Evolutionary conservation across 2,329 filamentous ascomycete genomes (phyloP).

Genomic region (Cercospora citrullina): DNA sequence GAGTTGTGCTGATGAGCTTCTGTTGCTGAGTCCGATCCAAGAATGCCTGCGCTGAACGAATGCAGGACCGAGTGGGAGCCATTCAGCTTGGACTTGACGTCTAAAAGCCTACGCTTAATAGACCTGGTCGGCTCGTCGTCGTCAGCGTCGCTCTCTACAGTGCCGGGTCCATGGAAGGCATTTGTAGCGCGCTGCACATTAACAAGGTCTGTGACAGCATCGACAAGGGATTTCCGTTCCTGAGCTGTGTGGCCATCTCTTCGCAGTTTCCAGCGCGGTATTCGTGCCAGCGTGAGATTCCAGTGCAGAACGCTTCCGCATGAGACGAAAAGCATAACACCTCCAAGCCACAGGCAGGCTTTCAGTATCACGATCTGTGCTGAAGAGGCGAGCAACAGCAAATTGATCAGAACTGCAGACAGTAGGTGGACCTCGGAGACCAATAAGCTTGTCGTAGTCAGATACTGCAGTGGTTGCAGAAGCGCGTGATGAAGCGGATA

Average conservation of each 20-base stretch:
- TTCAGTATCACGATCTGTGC: slow-evolving; percentile 49
- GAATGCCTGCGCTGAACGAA: slow-evolving; percentile 20
- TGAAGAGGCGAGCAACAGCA: slow-evolving; percentile 73
- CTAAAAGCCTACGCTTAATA: slow-evolving; percentile 25
- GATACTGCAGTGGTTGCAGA: slow-evolving; percentile 69
- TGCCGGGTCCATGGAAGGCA: slow-evolving; percentile 29
- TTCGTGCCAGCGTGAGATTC: slow-evolving; percentile 81
- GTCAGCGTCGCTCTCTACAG: slow-evolving; percentile 50
- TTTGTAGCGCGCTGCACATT: slow-evolving; percentile 36
- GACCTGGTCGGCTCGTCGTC: slow-evolving; percentile 41
- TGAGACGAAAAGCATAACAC: slow-evolving; percentile 69
- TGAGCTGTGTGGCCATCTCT: slow-evolving; percentile 52
- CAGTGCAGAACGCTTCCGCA: slow-evolving; percentile 75
- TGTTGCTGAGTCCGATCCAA: slow-evolving; percentile 29
- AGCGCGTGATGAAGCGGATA: slow-evolving; percentile 83
- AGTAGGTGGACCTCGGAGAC: slow-evolving; percentile 85
- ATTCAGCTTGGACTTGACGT: slow-evolving; percentile 26
- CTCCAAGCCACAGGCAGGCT: slow-evolving; percentile 57
- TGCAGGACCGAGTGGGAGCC: slow-evolving; percentile 24
- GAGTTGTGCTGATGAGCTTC: slow-evolving; percentile 22
- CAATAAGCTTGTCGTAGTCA: slow-evolving; percentile 86
- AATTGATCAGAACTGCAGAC: slow-evolving; percentile 76
- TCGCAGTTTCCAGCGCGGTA: slow-evolving; percentile 87
- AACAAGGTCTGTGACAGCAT: slow-evolving; percentile 42
- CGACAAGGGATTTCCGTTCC: slow-evolving; percentile 47